Percentiles rank a stretch among this genome's conserved stretches.
Evolutionary conservation across 2,329 filamentous ascomycete species (phyloP).

Genomic region (Pseudogymnoascus sp.): DNA sequence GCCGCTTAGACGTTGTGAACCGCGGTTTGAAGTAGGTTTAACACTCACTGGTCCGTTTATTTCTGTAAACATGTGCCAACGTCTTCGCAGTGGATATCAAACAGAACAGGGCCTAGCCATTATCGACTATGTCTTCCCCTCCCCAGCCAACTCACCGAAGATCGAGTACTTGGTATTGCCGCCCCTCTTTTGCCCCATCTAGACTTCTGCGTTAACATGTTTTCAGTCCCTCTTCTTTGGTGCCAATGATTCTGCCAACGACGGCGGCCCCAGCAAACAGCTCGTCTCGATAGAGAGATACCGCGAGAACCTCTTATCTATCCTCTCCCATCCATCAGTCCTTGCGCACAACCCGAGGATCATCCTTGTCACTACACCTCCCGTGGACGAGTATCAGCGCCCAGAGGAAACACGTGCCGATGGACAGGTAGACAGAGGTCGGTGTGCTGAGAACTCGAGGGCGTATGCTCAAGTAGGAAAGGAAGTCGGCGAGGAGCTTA

Average conservation of each 20-base stretch:
- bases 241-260: constrained; percentile 77
- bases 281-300: constrained; percentile 69
- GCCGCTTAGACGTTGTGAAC: constrained; percentile 79
- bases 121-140: constrained; percentile 62
- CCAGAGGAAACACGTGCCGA: constrained; percentile 29
- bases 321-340: constrained; percentile 65
- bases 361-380: constrained; percentile 74
- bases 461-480: constrained; percentile 57
- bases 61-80: background rate
- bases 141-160: constrained; percentile 45
- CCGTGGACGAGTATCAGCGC: constrained; percentile 66
- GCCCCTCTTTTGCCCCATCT: background rate
- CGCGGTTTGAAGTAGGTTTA: constrained; percentile 60
- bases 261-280: constrained; percentile 55
- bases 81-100: constrained; percentile 57
- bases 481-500: constrained; percentile 47
- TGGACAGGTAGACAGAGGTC: constrained; percentile 36
- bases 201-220: constrained; percentile 11
- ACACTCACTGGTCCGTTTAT: constrained; percentile 12
- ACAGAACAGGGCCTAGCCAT: constrained; percentile 64
- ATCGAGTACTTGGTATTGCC: constrained; percentile 57
- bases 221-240: constrained; percentile 60
- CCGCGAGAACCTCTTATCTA: constrained; percentile 59
- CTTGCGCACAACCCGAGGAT: constrained; percentile 62
- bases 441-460: constrained; percentile 36